Evolutionary conservation across 2,329 filamentous ascomycete species (phyloP), one percentile per base, ranked within the genome.

Genomic region (Xylariales sp.): DNA sequence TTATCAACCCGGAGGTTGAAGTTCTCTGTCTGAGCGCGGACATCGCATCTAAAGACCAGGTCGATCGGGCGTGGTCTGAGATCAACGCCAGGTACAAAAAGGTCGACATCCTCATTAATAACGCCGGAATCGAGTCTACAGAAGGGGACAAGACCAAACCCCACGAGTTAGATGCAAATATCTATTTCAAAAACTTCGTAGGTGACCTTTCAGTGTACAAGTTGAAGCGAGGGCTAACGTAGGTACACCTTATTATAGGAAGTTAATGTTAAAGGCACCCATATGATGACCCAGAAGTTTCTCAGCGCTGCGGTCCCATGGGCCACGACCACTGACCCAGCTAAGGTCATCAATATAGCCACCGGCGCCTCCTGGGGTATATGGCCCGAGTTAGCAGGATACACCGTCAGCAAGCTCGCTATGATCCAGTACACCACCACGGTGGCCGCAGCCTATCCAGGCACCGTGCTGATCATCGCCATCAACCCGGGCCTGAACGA

Each of bases 201-300:
- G n/a, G n/a, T n/a, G n/a, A n/a, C n/a, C n/a, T n/a, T n/a, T n/a
- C n/a, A n/a, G n/a, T n/a, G n/a, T n/a, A n/a, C n/a, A n/a, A n/a
- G n/a, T n/a, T n/a, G n/a, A n/a, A n/a, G n/a, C n/a, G n/a, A n/a
- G n/a, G n/a, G n/a, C n/a, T n/a, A n/a, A n/a, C n/a, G n/a, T n/a
- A n/a, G n/a, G n/a, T n/a, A n/a, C n/a, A n/a, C n/a, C n/a, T n/a
- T n/a, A n/a, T n/a, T n/a, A n/a, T n/a, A n/a, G n/a, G 61, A 67
- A 34, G 53, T 69, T 33, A 71, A 70, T 40, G 31, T 67, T 15
- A 58, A 59, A 14, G 69, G 66, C 0, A 34, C 53, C 1, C 66
- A 61, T 39, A 48, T 67, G 4, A 44, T 62, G 8, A 48, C 56
- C 3, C 55, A 60, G 6, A 48, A 57, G 6, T 40, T 40, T 8